These are phyloP conservation scores for Pleurotus citrinopileatus DNA, from an alignment of 768 basidiomycete species.

Conservation along the genomic window DNA sequence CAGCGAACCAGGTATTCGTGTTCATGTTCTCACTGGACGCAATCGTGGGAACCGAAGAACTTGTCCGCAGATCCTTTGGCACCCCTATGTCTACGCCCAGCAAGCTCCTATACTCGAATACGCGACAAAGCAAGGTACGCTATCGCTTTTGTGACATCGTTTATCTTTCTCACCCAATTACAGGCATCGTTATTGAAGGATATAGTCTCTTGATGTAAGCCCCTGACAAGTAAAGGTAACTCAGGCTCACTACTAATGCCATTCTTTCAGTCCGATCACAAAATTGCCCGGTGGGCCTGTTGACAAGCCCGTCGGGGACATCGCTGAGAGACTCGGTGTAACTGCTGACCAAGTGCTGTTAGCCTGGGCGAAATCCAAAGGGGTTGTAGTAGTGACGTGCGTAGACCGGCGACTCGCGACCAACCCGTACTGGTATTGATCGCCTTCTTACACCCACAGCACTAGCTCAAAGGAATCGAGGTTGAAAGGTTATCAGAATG, in stretches of 20 bases:
- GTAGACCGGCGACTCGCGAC: constrained; percentile 3
- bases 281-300: constrained; percentile 58
- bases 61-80: constrained; percentile 52
- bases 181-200: constrained; percentile 60
- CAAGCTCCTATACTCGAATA: constrained; percentile 58
- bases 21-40: not conserved
- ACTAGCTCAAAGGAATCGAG: constrained; percentile 65
- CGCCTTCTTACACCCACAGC: constrained; percentile 25
- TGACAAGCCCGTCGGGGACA: constrained; percentile 52
- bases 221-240: not conserved
- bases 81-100: constrained; percentile 63
- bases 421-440: not conserved
- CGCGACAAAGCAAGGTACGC: constrained; percentile 41
- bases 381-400: constrained; percentile 64
- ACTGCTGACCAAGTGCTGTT: constrained; percentile 67
- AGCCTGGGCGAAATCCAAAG: constrained; percentile 72
- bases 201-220: constrained; percentile 66
- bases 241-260: not conserved
- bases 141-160: not conserved
- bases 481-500: constrained; percentile 63
- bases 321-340: constrained; percentile 48
- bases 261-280: constrained; percentile 52
- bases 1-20: constrained; percentile 61
- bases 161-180: not conserved
- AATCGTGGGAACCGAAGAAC: too few species aligned